Evolutionary conservation across 2,329 filamentous ascomycete species (phyloP).

Genomic region (Sclerotinia trifoliorum): DNA sequence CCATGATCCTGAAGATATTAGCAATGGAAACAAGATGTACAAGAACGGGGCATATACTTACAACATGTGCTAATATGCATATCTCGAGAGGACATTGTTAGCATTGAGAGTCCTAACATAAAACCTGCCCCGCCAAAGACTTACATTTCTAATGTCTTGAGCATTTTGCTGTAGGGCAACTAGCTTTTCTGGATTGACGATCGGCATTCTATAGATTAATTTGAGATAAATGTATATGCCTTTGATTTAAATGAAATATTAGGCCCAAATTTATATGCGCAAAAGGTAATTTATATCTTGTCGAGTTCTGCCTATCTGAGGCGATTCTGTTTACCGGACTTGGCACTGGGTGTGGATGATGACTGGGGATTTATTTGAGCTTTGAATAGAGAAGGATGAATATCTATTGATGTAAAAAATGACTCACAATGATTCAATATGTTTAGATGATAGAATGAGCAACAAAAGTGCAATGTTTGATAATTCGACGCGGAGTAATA

Average conservation of each 20-base stretch:
- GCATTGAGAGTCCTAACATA: slow-evolving; percentile 19
- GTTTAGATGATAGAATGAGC: background rate
- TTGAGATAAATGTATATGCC: slow-evolving; percentile 25
- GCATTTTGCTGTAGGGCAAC: slow-evolving; percentile 84
- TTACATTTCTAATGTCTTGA: slow-evolving; percentile 88
- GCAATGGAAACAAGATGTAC: background rate
- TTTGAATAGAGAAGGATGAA: background rate
- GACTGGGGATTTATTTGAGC: background rate
- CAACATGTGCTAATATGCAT: slow-evolving; percentile 91
- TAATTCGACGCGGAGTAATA: background rate
- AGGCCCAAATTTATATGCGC: background rate
- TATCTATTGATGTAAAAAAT: background rate
- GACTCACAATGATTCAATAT: slow-evolving; percentile 17
- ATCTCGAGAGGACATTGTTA: slow-evolving; percentile 55
- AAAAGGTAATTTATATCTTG: background rate
- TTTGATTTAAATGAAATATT: background rate
- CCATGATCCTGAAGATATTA: slow-evolving; percentile 72
- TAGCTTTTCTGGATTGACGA: slow-evolving; percentile 87
- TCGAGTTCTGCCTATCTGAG: slow-evolving; percentile 7
- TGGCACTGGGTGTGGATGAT: background rate
- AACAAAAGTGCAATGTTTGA: background rate
- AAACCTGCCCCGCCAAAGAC: slow-evolving; percentile 39
- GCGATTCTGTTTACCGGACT: background rate
- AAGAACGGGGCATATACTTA: slow-evolving; percentile 44
- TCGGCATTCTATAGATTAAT: slow-evolving; percentile 64